Conservation (phyloP, 257 asterid genomes). For the Phtheirospermum japonicum region DNA sequence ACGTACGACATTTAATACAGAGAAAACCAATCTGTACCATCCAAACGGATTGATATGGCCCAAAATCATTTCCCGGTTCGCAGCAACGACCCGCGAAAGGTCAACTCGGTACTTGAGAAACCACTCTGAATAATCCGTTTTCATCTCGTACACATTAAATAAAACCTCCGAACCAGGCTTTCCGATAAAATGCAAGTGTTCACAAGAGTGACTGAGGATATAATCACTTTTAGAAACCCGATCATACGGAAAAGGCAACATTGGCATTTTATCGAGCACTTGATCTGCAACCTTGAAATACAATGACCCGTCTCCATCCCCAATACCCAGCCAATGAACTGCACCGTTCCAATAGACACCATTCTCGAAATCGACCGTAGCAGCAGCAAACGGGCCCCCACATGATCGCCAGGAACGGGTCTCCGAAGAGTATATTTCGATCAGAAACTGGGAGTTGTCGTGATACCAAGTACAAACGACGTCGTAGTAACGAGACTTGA, state of each 20-base stretch:
- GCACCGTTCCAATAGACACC: slow-evolving; percentile 40
- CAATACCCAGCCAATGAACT: slow-evolving; percentile 25
- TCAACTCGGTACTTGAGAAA: slow-evolving; percentile 31
- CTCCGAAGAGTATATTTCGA: slow-evolving; percentile 38
- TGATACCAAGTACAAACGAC: slow-evolving; percentile 25
- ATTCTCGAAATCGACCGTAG: background rate
- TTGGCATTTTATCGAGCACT: slow-evolving; percentile 16
- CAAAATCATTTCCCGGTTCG: slow-evolving; percentile 21
- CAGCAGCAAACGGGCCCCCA: slow-evolving; percentile 19
- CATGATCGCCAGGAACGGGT: slow-evolving; percentile 33
- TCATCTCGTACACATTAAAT: slow-evolving; percentile 35
- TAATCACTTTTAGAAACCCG: background rate
- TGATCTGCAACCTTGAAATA: slow-evolving; percentile 24
- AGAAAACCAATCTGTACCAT: background rate
- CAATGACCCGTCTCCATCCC: background rate
- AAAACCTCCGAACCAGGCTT: background rate
- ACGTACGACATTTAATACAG: background rate
- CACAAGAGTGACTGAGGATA: slow-evolving; percentile 33
- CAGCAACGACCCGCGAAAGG: slow-evolving; percentile 17
- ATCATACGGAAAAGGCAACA: slow-evolving; percentile 2
- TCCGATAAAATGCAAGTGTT: slow-evolving; percentile 29
- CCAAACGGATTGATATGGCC: background rate
- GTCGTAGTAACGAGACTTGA: slow-evolving; percentile 32
- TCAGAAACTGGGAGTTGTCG: background rate
- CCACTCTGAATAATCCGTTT: slow-evolving; percentile 37